A percentile compares a stretch with the other conserved stretches of the same genome.
Conservation (phyloP, 177 flowering plant species). For the Vitis hybrid region DNA sequence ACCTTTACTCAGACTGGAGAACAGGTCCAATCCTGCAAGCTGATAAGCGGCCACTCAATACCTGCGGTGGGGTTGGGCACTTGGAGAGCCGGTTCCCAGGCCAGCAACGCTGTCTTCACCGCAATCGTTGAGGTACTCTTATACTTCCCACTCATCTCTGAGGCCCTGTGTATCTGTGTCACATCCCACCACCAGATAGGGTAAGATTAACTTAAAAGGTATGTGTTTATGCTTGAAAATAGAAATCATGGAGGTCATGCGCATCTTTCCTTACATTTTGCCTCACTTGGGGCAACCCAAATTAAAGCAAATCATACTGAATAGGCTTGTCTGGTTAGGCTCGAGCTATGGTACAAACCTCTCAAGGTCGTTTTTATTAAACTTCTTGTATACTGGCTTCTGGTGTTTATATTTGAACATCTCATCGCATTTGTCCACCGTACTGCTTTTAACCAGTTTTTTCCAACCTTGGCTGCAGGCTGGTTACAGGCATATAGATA, state of each 20-base stretch:
- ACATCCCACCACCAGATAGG: too few relatives aligned
- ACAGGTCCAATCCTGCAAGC: conserved; percentile 20
- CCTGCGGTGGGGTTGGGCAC: conserved; percentile 65
- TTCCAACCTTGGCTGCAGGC: conserved; percentile 27
- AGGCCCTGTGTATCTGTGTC: too few relatives aligned
- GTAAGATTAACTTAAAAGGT: background rate
- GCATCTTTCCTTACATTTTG: too few relatives aligned
- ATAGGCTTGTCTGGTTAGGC: too few relatives aligned
- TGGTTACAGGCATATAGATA: conserved; percentile 52
- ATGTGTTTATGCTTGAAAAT: background rate
- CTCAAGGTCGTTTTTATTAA: too few relatives aligned
- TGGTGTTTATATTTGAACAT: too few relatives aligned
- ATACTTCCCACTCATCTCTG: background rate
- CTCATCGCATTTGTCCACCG: background rate
- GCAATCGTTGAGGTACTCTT: conserved; percentile 41
- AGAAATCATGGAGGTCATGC: background rate
- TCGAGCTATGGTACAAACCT: background rate
- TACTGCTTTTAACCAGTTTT: background rate
- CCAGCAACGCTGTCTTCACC: conserved; percentile 31
- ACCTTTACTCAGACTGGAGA: conserved; percentile 11
- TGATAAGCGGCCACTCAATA: conserved; percentile 42
- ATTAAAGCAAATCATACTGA: too few relatives aligned
- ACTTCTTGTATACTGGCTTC: too few relatives aligned
- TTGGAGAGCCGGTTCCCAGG: conserved; percentile 44
- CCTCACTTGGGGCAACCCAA: too few relatives aligned